Conservation (phyloP, 768 basidiomycete genomes). For the Lactifluus hygrophoroides region DNA sequence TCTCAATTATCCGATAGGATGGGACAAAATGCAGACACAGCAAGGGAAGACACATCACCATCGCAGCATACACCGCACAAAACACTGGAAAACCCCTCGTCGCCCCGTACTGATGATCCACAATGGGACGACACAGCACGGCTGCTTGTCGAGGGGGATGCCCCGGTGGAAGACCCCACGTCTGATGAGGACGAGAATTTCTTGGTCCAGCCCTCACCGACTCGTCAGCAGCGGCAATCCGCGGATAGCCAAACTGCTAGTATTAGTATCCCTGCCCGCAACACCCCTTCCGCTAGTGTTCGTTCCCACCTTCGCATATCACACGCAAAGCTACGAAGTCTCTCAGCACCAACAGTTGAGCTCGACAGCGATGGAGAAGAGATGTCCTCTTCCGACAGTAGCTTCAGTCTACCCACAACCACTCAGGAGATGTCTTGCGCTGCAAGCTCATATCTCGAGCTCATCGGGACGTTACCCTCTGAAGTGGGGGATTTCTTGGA, state of each 20-base stretch:
- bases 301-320: not conserved
- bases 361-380: slow-evolving; percentile 15
- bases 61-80: not conserved
- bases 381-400: not conserved
- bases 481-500: slow-evolving; percentile 12
- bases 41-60: not conserved
- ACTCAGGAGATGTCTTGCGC: not conserved
- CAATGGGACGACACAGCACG: not conserved
- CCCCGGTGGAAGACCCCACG: not conserved
- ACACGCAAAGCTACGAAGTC: slow-evolving; percentile 16
- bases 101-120: not conserved
- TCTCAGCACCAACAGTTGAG: not conserved
- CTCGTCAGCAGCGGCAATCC: not conserved
- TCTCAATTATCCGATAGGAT: not conserved
- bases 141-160: not conserved
- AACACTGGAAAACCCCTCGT: not conserved
- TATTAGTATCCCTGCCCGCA: not conserved
- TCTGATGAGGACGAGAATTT: not conserved
- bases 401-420: not conserved
- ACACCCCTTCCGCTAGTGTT: not conserved
- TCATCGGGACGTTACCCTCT: slow-evolving; percentile 11
- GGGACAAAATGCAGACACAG: not conserved
- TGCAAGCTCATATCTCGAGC: slow-evolving; percentile 11
- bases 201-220: not conserved
- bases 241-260: not conserved